Percentiles rank a stretch among this genome's conserved stretches.
phyloP scores from a whole-genome alignment of 352 stramenopile species.

The Globisporangium viniferum region DNA sequence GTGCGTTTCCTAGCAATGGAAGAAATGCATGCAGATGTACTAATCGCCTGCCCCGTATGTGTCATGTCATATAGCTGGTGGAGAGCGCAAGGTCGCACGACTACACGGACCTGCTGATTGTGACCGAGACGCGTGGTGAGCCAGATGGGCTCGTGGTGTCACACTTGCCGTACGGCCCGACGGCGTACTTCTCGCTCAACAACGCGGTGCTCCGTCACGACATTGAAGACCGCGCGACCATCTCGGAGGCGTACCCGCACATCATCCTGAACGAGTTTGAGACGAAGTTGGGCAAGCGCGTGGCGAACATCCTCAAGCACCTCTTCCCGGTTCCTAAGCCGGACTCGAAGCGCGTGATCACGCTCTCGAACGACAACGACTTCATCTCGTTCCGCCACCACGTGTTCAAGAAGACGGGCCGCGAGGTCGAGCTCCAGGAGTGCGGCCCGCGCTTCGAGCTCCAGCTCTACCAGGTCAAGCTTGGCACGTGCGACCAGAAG shows the following conservation, averaged over 20 bases:
- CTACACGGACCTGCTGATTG: conserved; percentile 98
- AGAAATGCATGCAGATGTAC: neutral
- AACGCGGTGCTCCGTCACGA: conserved; percentile 98
- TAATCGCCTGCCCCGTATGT: neutral
- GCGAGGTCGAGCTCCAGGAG: conserved; percentile 94
- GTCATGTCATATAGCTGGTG: conserved; percentile 87
- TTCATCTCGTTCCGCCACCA: conserved; percentile 99
- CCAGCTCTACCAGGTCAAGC: conserved; percentile 96
- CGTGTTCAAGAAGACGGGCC: conserved; percentile 94
- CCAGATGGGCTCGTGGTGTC: conserved; percentile 98
- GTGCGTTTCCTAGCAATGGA: neutral
- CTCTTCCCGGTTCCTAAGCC: conserved; percentile 97
- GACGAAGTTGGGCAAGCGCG: conserved; percentile 92
- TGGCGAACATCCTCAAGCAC: conserved; percentile 98
- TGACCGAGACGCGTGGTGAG: conserved; percentile 98
- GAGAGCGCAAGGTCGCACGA: conserved; percentile 95
- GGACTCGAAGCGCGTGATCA: conserved; percentile 97
- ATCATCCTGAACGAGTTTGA: conserved; percentile 98
- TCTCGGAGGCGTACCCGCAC: conserved; percentile 94
- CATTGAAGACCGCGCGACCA: conserved; percentile 94
- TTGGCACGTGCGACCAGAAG: conserved; percentile 98
- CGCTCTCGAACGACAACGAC: conserved; percentile 98
- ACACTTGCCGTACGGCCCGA: conserved; percentile 98
- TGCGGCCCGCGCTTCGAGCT: conserved; percentile 98
- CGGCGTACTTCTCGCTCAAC: conserved; percentile 97